Conservation (phyloP, 1,284 basidiomycete genomes). For the Ustilago vetiveriae region DNA sequence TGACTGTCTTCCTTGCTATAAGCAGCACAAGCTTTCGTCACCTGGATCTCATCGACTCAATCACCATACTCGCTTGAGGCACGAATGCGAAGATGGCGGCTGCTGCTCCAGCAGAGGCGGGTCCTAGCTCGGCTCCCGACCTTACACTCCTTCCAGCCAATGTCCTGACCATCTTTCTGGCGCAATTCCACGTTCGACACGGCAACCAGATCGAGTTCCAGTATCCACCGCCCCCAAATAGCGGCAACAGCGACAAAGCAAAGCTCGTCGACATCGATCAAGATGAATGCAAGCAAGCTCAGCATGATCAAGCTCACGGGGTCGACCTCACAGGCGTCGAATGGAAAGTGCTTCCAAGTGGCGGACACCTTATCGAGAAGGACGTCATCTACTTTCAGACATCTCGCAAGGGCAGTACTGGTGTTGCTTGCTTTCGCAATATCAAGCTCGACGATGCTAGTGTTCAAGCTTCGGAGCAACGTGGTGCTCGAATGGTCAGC, state of each 20-base stretch:
- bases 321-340: conserved; percentile 43
- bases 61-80: too few species aligned
- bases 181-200: conserved; percentile 49
- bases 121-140: conserved; percentile 23
- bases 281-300: background rate
- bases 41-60: too few species aligned
- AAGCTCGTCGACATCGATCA: conserved; percentile 30
- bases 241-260: background rate
- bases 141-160: conserved; percentile 40
- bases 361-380: conserved; percentile 47
- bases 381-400: conserved; percentile 53
- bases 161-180: conserved; percentile 50
- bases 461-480: conserved; percentile 18
- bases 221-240: conserved; percentile 20
- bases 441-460: conserved; percentile 22
- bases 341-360: conserved; percentile 59
- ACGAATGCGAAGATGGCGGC: background rate
- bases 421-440: conserved; percentile 54
- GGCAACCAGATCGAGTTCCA: conserved; percentile 55
- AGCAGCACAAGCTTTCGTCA: too few species aligned
- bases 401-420: conserved; percentile 16
- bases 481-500: conserved; percentile 55
- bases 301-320: background rate
- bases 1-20: too few species aligned
- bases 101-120: conserved; percentile 11